Evolutionary conservation across 192 early-diverging fungal genomes (phyloP).

Genomic region (Backusella liffmaniae): DNA sequence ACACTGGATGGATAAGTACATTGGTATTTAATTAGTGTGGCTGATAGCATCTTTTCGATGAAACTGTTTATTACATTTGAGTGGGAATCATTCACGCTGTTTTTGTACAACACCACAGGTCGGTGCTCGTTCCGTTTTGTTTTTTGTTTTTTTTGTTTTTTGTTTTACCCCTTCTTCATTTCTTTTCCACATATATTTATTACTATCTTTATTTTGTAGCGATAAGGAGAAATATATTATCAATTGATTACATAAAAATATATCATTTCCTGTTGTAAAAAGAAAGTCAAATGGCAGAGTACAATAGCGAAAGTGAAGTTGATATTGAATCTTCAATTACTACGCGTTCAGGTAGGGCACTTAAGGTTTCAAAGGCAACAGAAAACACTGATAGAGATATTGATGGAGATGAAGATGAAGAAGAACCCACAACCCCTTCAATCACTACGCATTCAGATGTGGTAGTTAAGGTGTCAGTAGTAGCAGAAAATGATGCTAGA

Average conservation of each 20-base stretch:
- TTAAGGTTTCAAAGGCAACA: neutral
- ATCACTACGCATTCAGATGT: neutral
- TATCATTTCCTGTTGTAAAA: neutral
- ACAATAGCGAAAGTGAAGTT: slow-evolving; percentile 8
- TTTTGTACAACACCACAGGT: neutral
- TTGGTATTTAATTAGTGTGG: neutral
- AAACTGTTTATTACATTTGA: neutral
- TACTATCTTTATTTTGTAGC: neutral
- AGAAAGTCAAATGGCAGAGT: neutral
- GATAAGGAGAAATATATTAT: neutral
- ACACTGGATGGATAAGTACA: neutral
- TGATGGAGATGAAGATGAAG: slow-evolving; percentile 9
- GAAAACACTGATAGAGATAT: neutral
- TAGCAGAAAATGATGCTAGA: neutral
- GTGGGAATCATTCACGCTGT: neutral
- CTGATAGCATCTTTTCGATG: neutral
- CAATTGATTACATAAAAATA: neutral
- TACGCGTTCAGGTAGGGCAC: neutral
- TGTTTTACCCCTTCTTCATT: neutral
- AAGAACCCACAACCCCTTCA: neutral
- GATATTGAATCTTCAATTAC: slow-evolving; percentile 2
- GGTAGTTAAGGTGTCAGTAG: neutral
- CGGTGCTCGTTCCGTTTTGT: neutral
- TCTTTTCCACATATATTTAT: neutral
- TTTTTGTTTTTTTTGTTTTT: neutral